These are phyloP conservation scores for Phytophthora meadii DNA, from an alignment of 352 stramenopile genomes.

Conservation along the genomic window DNA sequence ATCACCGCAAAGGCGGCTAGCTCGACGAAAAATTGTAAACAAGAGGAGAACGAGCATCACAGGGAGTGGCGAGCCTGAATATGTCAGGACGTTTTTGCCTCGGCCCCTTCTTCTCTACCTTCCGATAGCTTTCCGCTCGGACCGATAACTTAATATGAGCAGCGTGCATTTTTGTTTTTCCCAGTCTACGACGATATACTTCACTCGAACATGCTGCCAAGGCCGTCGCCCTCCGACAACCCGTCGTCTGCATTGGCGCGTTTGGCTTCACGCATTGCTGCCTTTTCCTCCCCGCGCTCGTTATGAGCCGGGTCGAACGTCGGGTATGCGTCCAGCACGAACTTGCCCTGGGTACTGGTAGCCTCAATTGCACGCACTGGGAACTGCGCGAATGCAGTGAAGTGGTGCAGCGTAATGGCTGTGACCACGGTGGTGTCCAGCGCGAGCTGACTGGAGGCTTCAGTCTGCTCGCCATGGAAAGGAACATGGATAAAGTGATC, in stretches of 20 bases:
- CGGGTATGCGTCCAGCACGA: slow-evolving; percentile 72
- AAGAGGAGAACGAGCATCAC: slow-evolving; percentile 28
- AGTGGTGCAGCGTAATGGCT: slow-evolving; percentile 74
- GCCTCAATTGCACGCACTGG: slow-evolving; percentile 62
- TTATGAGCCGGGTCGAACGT: slow-evolving; percentile 42
- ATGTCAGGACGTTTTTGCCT: slow-evolving; percentile 25
- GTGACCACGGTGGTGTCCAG: slow-evolving; percentile 73
- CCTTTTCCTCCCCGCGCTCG: slow-evolving; percentile 45
- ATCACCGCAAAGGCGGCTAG: slow-evolving; percentile 24
- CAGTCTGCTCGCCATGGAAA: slow-evolving; percentile 54
- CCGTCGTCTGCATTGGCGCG: slow-evolving; percentile 50
- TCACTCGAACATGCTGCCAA: slow-evolving; percentile 61
- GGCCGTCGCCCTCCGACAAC: slow-evolving; percentile 42
- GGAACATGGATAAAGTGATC: slow-evolving; percentile 71
- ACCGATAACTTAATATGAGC: slow-evolving; percentile 49
- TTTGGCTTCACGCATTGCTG: slow-evolving; percentile 57
- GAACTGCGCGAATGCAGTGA: slow-evolving; percentile 69
- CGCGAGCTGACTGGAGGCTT: slow-evolving; percentile 38
- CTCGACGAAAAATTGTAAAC: slow-evolving; percentile 34
- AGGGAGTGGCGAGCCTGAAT: slow-evolving; percentile 25
- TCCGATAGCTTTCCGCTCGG: slow-evolving; percentile 19
- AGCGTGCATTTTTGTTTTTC: slow-evolving; percentile 32
- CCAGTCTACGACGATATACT: slow-evolving; percentile 1
- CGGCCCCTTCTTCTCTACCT: slow-evolving; percentile 31
- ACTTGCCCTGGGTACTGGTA: slow-evolving; percentile 80